phyloP scores from a whole-genome alignment of 768 basidiomycete genomes.

The Hericium erinaceus region DNA sequence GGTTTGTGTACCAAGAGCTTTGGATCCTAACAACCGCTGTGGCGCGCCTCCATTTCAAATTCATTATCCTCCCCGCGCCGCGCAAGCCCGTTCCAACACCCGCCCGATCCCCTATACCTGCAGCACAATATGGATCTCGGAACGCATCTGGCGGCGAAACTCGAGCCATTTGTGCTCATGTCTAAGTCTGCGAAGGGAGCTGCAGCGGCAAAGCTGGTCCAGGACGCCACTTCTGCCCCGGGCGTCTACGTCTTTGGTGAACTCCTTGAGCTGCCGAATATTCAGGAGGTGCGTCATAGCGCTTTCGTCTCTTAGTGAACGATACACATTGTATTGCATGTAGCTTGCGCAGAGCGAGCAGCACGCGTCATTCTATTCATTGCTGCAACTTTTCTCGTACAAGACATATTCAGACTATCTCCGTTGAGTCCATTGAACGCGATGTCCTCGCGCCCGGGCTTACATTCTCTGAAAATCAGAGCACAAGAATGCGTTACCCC shows the following conservation, averaged over 20 bases:
- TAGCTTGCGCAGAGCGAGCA: constrained; percentile 66
- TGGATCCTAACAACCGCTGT: background rate
- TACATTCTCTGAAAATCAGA: constrained; percentile 31
- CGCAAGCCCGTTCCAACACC: background rate
- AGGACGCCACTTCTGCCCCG: constrained; percentile 79
- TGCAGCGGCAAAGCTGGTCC: constrained; percentile 80
- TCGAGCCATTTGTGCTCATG: constrained; percentile 88
- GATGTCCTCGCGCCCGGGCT: background rate
- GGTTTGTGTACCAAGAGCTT: background rate
- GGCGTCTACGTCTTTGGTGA: constrained; percentile 93
- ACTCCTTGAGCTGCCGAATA: constrained; percentile 70
- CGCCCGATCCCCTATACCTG: background rate
- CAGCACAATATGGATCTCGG: constrained; percentile 46
- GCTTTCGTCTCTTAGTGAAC: background rate
- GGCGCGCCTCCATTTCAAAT: background rate
- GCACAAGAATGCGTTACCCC: constrained; percentile 55
- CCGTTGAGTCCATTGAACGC: constrained; percentile 31
- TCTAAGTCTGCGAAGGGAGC: constrained; percentile 89
- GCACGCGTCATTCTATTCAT: constrained; percentile 45
- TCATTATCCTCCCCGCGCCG: background rate
- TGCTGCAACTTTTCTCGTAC: constrained; percentile 86
- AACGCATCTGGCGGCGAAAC: constrained; percentile 52
- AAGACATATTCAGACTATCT: constrained; percentile 80
- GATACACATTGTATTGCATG: background rate
- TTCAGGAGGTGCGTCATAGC: constrained; percentile 60